Percentiles rank a stretch among this genome's conserved stretches.
phyloP scores from a whole-genome alignment of 306 rosid genomes.

The Glycyrrhiza uralensis region DNA sequence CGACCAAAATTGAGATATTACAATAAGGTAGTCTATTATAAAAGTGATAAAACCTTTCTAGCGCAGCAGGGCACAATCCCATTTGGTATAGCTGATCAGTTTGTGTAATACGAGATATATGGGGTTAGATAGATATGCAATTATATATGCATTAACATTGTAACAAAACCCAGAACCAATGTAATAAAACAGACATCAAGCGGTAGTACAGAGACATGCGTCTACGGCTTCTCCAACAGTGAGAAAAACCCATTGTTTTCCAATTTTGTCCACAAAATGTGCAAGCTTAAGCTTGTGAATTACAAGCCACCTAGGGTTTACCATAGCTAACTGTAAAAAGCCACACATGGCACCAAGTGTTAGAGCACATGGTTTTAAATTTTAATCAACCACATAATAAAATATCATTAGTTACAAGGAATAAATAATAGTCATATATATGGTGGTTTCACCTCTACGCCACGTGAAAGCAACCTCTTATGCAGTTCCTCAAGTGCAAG shows the following conservation, averaged over 20 bases:
- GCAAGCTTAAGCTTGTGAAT: slow-evolving; percentile 74
- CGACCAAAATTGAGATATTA: slow-evolving; percentile 21
- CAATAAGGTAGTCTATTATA: background rate
- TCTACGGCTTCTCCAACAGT: slow-evolving; percentile 76
- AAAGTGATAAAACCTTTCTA: too few relatives aligned
- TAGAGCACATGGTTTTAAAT: background rate
- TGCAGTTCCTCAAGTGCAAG: slow-evolving; percentile 67
- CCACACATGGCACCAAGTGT: slow-evolving; percentile 3
- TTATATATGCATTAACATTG: background rate
- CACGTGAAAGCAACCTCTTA: slow-evolving; percentile 48
- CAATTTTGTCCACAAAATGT: slow-evolving; percentile 65
- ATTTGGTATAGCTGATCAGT: background rate
- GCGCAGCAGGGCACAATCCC: background rate
- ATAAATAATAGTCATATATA: slow-evolving; percentile 3
- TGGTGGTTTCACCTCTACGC: slow-evolving; percentile 46
- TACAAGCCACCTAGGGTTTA: slow-evolving; percentile 78
- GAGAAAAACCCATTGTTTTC: slow-evolving; percentile 55
- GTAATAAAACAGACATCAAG: background rate
- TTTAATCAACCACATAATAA: background rate
- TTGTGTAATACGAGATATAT: background rate
- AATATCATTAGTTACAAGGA: background rate
- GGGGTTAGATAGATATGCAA: background rate
- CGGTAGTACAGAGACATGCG: slow-evolving; percentile 38
- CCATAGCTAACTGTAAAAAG: slow-evolving; percentile 60
- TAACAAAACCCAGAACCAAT: background rate